phyloP scores from a whole-genome alignment of 805 yeast species.

The Barnettozyma vustinii region DNA sequence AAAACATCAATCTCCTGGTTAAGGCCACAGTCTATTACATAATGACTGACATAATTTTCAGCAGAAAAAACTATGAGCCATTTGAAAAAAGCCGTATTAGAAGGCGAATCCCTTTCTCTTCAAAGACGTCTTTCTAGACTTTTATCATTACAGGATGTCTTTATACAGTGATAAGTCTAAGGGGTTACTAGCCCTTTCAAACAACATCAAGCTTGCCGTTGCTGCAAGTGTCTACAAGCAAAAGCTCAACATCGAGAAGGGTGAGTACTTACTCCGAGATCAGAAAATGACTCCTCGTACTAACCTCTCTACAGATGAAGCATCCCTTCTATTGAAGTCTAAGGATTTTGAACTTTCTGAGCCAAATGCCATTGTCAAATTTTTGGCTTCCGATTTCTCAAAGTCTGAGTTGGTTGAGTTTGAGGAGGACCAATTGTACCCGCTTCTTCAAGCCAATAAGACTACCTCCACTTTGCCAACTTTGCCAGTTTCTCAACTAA shows the following conservation, averaged over 20 bases:
- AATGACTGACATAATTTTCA: neutral
- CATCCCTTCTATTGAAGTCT: constrained; percentile 17
- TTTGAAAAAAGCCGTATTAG: neutral
- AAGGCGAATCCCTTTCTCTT: neutral
- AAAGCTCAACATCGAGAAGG: constrained; percentile 22
- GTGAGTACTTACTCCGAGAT: constrained; percentile 10
- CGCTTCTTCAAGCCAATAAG: constrained; percentile 32
- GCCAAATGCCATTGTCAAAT: constrained; percentile 67
- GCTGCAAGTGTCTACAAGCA: constrained; percentile 20
- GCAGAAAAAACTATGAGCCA: constrained; percentile 1
- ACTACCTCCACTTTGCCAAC: constrained; percentile 14
- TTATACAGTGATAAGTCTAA: constrained; percentile 21
- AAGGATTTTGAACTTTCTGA: constrained; percentile 45
- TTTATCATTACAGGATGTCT: neutral
- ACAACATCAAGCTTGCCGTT: constrained; percentile 26
- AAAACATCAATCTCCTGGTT: neutral
- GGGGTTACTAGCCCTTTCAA: constrained; percentile 18
- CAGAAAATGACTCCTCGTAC: neutral
- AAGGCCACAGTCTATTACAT: neutral
- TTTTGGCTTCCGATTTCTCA: constrained; percentile 46
- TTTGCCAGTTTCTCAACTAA: constrained; percentile 20
- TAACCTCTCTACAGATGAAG: constrained; percentile 13
- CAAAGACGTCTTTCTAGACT: neutral
- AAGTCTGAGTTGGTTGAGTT: constrained; percentile 29
- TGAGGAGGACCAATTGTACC: constrained; percentile 42